These are phyloP conservation scores for Davidsoniella eucalypti DNA, from an alignment of 2,329 filamentous ascomycete genomes.

Conservation along the genomic window DNA sequence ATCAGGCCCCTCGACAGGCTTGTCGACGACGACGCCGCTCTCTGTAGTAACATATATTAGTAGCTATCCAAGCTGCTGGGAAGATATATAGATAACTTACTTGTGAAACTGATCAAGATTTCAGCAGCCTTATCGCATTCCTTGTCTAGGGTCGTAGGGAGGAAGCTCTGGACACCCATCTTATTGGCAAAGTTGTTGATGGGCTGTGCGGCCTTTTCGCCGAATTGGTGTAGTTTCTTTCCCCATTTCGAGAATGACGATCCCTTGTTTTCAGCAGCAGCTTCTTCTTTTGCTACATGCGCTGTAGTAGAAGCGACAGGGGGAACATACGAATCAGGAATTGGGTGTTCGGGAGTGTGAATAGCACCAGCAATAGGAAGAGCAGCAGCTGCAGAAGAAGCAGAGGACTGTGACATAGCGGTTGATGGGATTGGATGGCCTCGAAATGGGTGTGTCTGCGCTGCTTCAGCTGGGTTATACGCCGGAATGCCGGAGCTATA, in stretches of 20 bases:
- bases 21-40: constrained; percentile 31
- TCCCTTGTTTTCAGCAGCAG: neutral
- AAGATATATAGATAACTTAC: constrained; percentile 29
- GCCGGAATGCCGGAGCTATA: neutral
- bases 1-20: constrained; percentile 20
- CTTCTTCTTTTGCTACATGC: neutral
- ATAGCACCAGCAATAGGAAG: neutral
- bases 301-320: neutral
- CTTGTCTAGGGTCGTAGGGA: constrained; percentile 72
- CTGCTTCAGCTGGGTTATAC: constrained; percentile 3
- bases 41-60: constrained; percentile 18
- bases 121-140: constrained; percentile 82
- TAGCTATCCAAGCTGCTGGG: neutral
- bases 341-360: neutral
- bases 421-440: neutral
- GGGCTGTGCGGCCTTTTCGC: constrained; percentile 25
- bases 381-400: neutral
- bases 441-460: constrained; percentile 1
- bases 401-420: neutral
- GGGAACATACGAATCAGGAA: neutral
- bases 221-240: constrained; percentile 12
- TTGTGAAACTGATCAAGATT: constrained; percentile 75
- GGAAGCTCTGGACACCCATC: constrained; percentile 69
- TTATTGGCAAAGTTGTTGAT: constrained; percentile 72
- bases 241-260: constrained; percentile 8